phyloP scores from a whole-genome alignment of 1,284 basidiomycete species.

The Trichosporon coremiiforme region DNA sequence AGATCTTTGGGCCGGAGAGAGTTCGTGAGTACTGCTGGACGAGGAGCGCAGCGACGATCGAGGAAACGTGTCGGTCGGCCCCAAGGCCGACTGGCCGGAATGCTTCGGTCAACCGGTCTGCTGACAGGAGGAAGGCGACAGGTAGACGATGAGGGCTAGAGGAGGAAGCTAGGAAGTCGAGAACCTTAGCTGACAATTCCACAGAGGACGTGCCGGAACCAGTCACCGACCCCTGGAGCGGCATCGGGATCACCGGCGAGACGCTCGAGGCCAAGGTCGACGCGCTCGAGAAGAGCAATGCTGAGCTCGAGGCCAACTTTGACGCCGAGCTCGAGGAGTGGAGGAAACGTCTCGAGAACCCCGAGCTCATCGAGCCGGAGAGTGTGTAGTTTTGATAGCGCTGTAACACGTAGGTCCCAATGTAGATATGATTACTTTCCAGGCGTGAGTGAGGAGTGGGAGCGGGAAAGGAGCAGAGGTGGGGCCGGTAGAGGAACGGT shows the following conservation, averaged over 20 bases:
- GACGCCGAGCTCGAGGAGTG: conserved; percentile 36
- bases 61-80: too few relatives aligned
- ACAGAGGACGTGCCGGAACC: conserved; percentile 26
- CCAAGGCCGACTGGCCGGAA: too few relatives aligned
- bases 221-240: conserved; percentile 43
- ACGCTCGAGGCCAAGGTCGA: conserved; percentile 51
- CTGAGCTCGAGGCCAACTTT: conserved; percentile 42
- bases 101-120: too few relatives aligned
- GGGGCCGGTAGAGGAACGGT: too few relatives aligned
- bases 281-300: conserved; percentile 43
- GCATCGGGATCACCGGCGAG: conserved; percentile 43
- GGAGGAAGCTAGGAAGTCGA: background rate
- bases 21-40: conserved; percentile 40
- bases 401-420: conserved; percentile 6
- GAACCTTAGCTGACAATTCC: conserved; percentile 2
- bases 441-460: too few relatives aligned
- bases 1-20: conserved; percentile 51
- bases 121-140: background rate
- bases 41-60: too few relatives aligned
- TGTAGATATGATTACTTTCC: conserved; percentile 2
- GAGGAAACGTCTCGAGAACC: conserved; percentile 28
- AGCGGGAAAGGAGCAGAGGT: too few relatives aligned
- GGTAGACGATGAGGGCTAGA: too few relatives aligned
- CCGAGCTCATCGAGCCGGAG: conserved; percentile 12
- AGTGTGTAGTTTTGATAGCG: background rate